phyloP scores from a whole-genome alignment of 2,329 filamentous ascomycete species.

The Metarhizium rileyi region DNA sequence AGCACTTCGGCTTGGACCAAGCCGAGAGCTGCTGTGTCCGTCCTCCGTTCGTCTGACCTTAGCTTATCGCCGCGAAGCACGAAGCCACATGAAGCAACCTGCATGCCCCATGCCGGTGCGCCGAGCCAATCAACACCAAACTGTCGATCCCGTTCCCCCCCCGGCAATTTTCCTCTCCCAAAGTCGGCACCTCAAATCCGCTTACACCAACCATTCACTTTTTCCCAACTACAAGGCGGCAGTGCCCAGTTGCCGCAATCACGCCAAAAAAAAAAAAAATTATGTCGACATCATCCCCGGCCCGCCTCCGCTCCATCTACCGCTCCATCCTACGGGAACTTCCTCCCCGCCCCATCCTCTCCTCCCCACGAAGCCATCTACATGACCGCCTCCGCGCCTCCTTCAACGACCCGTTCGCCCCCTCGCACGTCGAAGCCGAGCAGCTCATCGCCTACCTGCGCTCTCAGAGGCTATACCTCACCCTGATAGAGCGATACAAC shows the following conservation, averaged over 20 bases:
- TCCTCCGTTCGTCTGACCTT: too few relatives aligned
- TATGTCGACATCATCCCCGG: conserved; percentile 28
- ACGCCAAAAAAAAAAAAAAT: conserved; percentile 1
- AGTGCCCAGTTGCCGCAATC: not conserved
- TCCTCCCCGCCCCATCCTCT: conserved; percentile 55
- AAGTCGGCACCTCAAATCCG: too few relatives aligned
- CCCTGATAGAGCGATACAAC: conserved; percentile 84
- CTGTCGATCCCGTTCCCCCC: too few relatives aligned
- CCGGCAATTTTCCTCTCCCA: too few relatives aligned
- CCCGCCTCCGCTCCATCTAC: conserved; percentile 67
- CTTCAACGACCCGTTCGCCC: conserved; percentile 17
- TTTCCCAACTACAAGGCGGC: not conserved
- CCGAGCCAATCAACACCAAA: too few relatives aligned
- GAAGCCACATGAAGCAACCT: not conserved
- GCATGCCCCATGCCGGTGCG: too few relatives aligned
- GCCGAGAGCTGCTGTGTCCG: too few relatives aligned
- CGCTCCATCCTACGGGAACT: conserved; percentile 83
- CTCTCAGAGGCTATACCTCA: conserved; percentile 76
- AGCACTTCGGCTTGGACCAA: too few relatives aligned
- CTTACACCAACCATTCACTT: not conserved
- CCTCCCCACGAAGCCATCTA: conserved; percentile 45
- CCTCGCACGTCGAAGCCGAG: conserved; percentile 37
- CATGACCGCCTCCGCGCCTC: conserved; percentile 21
- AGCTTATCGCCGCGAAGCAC: too few relatives aligned
- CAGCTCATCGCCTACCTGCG: conserved; percentile 73